phyloP scores from a whole-genome alignment of 768 basidiomycete species.

The Termitomyces sp. region DNA sequence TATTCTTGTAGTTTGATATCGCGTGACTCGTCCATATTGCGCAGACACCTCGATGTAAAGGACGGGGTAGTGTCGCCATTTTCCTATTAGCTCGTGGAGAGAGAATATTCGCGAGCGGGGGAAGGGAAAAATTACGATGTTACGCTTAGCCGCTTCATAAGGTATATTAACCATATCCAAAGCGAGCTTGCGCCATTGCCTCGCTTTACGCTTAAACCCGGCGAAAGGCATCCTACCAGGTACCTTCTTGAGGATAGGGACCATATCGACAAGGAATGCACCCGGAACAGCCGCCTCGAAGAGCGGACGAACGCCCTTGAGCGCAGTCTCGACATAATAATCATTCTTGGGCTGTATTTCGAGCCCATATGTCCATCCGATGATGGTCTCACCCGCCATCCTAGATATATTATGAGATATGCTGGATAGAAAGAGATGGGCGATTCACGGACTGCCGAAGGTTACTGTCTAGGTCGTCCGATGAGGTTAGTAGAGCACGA shows the following conservation, averaged over 20 bases:
- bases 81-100: conserved; percentile 7
- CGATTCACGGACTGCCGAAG: conserved; percentile 9
- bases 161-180: conserved; percentile 18
- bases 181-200: conserved; percentile 16
- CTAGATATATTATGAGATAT: not conserved
- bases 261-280: conserved; percentile 26
- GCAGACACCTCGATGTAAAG: conserved; percentile 14
- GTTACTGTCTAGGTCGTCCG: conserved; percentile 10
- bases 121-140: conserved; percentile 11
- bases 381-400: conserved; percentile 21
- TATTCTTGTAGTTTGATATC: conserved; percentile 15
- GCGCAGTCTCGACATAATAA: conserved; percentile 25
- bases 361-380: conserved; percentile 29
- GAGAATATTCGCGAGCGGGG: not conserved
- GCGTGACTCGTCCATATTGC: conserved; percentile 10
- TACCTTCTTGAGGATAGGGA: conserved; percentile 22
- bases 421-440: not conserved
- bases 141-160: conserved; percentile 13
- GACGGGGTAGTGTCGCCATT: conserved; percentile 17
- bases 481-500: conserved; percentile 14
- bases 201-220: conserved; percentile 28
- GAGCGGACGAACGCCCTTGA: conserved; percentile 22
- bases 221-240: conserved; percentile 31
- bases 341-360: conserved; percentile 24
- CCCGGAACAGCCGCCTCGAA: conserved; percentile 21